Conservation (phyloP, 352 stramenopile species). For the Pythium rishiriense region DNA sequence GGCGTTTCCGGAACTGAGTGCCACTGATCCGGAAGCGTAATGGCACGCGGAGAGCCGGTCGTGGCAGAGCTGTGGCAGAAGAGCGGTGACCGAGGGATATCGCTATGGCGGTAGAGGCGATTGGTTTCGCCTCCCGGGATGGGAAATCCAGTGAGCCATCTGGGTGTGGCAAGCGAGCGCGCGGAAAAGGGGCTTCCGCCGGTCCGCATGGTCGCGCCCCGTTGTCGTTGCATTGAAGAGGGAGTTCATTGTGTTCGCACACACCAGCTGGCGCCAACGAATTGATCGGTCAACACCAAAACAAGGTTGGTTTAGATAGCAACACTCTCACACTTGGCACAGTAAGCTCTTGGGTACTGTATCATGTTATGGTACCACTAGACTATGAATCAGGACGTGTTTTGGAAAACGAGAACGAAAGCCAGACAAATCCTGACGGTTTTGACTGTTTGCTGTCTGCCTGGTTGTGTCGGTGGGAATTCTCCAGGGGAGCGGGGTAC, state of each 20-base stretch:
- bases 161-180: neutral
- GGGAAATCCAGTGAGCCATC: conserved; percentile 10
- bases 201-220: neutral
- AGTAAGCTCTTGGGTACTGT: no score
- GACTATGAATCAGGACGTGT: neutral
- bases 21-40: neutral
- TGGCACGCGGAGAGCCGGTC: conserved; percentile 4
- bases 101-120: neutral
- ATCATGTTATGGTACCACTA: no score
- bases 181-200: neutral
- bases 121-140: neutral
- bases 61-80: conserved; percentile 3
- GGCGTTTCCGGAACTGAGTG: conserved; percentile 8
- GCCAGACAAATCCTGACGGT: neutral
- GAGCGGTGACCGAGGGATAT: neutral
- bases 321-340: neutral
- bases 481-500: no score
- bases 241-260: neutral
- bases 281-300: neutral
- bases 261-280: conserved; percentile 4
- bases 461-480: neutral
- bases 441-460: neutral
- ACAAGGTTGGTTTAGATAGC: neutral
- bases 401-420: neutral
- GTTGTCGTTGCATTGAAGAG: conserved; percentile 7